These are phyloP conservation scores for Colletotrichum cereale DNA, from an alignment of 2,329 filamentous ascomycete species.

Conservation along the genomic window DNA sequence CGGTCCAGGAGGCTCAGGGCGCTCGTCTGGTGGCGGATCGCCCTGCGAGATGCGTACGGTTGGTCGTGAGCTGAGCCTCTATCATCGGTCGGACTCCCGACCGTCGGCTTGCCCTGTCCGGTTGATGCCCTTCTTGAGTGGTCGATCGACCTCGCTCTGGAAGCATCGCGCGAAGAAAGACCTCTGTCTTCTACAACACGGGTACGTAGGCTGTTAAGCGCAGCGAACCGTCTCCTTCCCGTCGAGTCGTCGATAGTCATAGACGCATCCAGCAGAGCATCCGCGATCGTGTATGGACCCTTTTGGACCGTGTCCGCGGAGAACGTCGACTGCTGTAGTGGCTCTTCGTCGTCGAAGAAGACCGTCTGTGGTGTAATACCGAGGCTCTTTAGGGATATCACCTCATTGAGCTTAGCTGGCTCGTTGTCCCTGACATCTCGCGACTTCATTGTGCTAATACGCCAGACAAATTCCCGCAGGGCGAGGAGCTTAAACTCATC, in stretches of 20 bases:
- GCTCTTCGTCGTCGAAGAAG: constrained; percentile 89
- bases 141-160: constrained; percentile 52
- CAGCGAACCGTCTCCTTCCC: constrained; percentile 64
- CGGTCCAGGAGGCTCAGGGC: constrained; percentile 71
- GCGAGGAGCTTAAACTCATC: constrained; percentile 92
- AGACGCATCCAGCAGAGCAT: constrained; percentile 91
- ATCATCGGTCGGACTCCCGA: constrained; percentile 49
- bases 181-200: constrained; percentile 45
- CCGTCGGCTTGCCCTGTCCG: constrained; percentile 44
- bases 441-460: constrained; percentile 78
- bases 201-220: constrained; percentile 55
- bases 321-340: constrained; percentile 58
- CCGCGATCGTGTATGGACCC: constrained; percentile 82
- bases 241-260: constrained; percentile 83
- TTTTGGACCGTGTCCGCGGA: constrained; percentile 52
- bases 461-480: constrained; percentile 91
- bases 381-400: constrained; percentile 81
- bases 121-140: constrained; percentile 53
- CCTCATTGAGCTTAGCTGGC: constrained; percentile 69
- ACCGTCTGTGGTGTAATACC: constrained; percentile 88
- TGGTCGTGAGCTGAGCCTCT: constrained; percentile 54
- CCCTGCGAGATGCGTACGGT: constrained; percentile 57
- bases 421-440: constrained; percentile 60
- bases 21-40: constrained; percentile 69
- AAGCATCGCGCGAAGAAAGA: constrained; percentile 44